Base-by-base conservation (phyloP, 306 rosid genomes). In the Phaseolus lunatus region DNA sequence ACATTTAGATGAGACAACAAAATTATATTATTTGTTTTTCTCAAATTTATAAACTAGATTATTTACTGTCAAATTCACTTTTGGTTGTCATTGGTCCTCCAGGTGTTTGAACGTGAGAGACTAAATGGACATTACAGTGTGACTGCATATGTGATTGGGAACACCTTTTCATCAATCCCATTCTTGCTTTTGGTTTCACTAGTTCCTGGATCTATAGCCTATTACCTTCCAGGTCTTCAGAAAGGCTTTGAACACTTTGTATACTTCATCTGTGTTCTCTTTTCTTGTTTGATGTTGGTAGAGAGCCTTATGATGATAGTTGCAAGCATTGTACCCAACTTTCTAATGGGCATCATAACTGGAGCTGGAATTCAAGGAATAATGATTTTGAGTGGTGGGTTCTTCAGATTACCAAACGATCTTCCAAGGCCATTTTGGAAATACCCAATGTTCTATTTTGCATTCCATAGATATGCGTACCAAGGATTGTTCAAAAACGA, bases 271-370 rank as follows among this genome's bases (percentile, higher is more conserved):
- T 47, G 39, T 13, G 70, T 66, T 3, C 19, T 93, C 2, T 89
- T 87, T 67, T 35, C 86, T 0, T 82, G 90, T 63, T 63, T 90
- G 63, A 76, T 84, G 89, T 47, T 90, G 16, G 94, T 93, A 3
- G 98, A 93, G 82, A 89, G 94, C 82, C 82, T 90, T 0, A 93
- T 90, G 96, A 90, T 93, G 98, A 84, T 88, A 45, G 88, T 90
- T 18, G 93, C 94, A 0, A 84, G 88, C 67, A 47, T 90, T 3
- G 91, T 93, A 13, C 96, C 98, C 1, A 73, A 90, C 79, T 88
- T 82, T 44, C 93, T 93, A 0, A 86, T 90, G 96, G 98, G 98
- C 0, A 89, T 90, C 5, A 93, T 90, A 62, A 52, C 83, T 0
- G 94, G 98, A 12, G 86, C 93, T 47, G 96, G 98, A 59, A 75